Evolutionary conservation across 1,284 basidiomycete species (phyloP).

Genomic region (Melanopsichium pennsylvanicum): DNA sequence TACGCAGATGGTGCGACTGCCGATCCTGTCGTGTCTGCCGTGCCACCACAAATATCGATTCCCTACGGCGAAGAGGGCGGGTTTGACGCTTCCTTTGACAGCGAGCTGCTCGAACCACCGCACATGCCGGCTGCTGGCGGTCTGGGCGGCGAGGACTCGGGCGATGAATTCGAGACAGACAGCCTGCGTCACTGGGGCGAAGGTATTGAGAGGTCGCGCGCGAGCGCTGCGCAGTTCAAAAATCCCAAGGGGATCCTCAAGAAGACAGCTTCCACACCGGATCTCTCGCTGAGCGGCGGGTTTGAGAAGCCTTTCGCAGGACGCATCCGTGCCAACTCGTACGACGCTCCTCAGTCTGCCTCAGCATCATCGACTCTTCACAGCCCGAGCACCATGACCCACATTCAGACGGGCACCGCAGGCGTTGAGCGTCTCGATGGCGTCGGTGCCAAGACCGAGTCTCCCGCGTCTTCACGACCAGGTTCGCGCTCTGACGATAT

Average conservation of each 20-base stretch:
- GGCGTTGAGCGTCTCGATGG: constrained; percentile 59
- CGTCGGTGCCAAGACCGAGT: constrained; percentile 43
- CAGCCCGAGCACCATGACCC: constrained; percentile 48
- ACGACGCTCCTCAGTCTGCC: constrained; percentile 61
- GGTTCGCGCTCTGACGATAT: constrained; percentile 29
- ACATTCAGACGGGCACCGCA: constrained; percentile 52
- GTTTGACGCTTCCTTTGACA: constrained; percentile 72
- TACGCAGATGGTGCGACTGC: constrained; percentile 11
- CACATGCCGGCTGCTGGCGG: constrained; percentile 68
- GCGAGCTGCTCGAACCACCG: constrained; percentile 81
- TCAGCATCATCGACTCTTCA: constrained; percentile 15
- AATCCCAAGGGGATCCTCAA: constrained; percentile 89
- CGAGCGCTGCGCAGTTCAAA: constrained; percentile 72
- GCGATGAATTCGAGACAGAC: constrained; percentile 70
- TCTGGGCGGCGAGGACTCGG: constrained; percentile 63
- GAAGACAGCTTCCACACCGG: constrained; percentile 56
- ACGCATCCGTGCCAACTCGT: constrained; percentile 66
- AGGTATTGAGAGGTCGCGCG: constrained; percentile 74
- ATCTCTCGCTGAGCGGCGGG: constrained; percentile 31
- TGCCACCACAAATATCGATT: constrained; percentile 30
- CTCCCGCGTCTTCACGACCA: constrained; percentile 40
- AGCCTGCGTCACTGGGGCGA: constrained; percentile 69
- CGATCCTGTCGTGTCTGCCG: constrained; percentile 30
- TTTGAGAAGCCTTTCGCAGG: constrained; percentile 56
- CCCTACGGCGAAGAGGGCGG: constrained; percentile 68